phyloP scores from a whole-genome alignment of 768 basidiomycete genomes.

The Tricholoma matsutake region DNA sequence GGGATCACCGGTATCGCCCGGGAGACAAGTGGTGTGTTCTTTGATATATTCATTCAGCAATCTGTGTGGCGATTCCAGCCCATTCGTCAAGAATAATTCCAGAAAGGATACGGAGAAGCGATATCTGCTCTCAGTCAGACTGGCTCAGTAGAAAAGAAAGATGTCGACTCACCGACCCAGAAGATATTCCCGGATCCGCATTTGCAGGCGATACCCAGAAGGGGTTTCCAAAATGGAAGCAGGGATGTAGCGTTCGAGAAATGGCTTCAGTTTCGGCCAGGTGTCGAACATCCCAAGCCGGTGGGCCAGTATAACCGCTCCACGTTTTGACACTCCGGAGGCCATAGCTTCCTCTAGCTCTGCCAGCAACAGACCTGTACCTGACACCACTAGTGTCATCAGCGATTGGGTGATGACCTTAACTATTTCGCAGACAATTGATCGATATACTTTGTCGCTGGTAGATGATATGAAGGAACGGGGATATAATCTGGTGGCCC shows the following conservation, averaged over 20 bases:
- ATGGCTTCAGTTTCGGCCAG: neutral
- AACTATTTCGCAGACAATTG: neutral
- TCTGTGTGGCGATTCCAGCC: neutral
- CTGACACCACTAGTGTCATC: neutral
- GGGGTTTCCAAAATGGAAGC: neutral
- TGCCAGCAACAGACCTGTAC: neutral
- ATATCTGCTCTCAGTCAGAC: neutral
- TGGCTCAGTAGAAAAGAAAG: neutral
- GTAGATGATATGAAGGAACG: neutral
- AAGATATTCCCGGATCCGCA: neutral
- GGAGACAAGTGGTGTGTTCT: neutral
- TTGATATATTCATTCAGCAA: neutral
- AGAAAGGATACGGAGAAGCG: neutral
- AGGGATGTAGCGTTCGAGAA: neutral
- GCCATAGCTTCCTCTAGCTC: neutral
- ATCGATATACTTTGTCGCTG: neutral
- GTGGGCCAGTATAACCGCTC: neutral
- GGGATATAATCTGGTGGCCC: neutral
- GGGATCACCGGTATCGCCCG: neutral
- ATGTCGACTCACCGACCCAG: neutral
- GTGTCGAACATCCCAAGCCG: neutral
- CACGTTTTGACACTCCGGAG: neutral
- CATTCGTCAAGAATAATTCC: neutral
- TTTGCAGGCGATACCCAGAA: neutral
- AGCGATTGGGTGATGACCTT: neutral